Base-by-base conservation (phyloP, 257 asterid species). In the Solanum paucissectum region DNA sequence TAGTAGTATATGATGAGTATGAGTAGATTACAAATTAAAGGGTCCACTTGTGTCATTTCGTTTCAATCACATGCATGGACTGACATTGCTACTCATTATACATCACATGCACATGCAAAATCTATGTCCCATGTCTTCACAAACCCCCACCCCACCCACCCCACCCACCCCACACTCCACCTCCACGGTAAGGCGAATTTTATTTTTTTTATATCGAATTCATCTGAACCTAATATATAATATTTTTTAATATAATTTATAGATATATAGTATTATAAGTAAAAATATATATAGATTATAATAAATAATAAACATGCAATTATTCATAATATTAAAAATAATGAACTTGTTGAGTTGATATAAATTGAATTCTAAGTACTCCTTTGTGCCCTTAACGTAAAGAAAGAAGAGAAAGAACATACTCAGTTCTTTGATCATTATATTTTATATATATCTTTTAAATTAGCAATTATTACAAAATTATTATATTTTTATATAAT, bases 11-110 rank as follows among this genome's bases (percentile, higher is more conserved):
- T 25, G 14, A 12, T 76, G 34, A 40, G 83, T 76, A 76, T 84
- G 82, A 73, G 83, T 76, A 23, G 60, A 76, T 25, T 77, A 40
- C 25, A 40, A 52, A 18, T 18, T 23, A 12, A 9, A 87, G 69
- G 49, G 6, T 32, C 55, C 68, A 73, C 79, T 34, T 33, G 29
- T 79, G 88, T 79, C 87, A 40, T 83, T 55, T 71, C 46, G 86
- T 85, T 37, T 44, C 72, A 88, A 60, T 76, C 92, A 88, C 91
- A 88, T 90, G 92, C 92, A 90, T 82, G 86, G 83, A 85, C 89
- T 93, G 93, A 91, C 93, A 93, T 89, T 89, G 90, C 90, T 88
- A 90, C 92, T 93, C 92, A 94, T 90, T 88, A 82, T 60, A 82
- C 34, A 27, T 71, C 89, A 76, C 90, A 86, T 90, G 90, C 92